Conservation (phyloP, 306 rosid genomes). For the Castanea crenata region DNA sequence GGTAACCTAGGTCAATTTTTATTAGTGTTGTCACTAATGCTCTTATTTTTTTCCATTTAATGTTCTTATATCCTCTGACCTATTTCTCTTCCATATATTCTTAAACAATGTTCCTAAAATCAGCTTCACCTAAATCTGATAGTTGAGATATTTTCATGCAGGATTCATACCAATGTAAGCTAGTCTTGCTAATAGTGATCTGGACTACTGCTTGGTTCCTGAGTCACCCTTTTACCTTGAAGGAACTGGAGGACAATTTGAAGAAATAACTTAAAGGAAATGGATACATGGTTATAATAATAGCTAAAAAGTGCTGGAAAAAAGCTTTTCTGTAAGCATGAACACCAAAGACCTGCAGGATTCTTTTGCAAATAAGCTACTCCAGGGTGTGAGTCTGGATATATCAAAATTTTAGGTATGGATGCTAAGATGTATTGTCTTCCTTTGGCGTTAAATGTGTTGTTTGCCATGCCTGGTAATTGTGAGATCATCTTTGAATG, state of each 20-base stretch:
- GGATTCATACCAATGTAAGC: conserved; percentile 46
- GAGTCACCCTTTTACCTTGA: conserved; percentile 67
- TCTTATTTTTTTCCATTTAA: no score
- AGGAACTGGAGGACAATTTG: conserved; percentile 57
- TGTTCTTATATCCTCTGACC: no score
- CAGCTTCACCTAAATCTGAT: no score
- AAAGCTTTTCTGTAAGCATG: no score
- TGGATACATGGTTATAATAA: no score
- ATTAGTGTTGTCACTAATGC: no score
- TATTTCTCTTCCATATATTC: no score
- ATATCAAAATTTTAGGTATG: conserved; percentile 56
- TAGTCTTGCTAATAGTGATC: conserved; percentile 55
- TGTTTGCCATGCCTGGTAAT: not conserved
- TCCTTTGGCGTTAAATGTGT: not conserved
- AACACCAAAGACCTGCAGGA: no score
- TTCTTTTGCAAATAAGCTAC: conserved; percentile 25
- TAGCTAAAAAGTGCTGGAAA: no score
- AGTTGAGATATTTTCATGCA: no score
- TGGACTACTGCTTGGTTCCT: conserved; percentile 75
- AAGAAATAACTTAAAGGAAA: not conserved
- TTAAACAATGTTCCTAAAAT: no score
- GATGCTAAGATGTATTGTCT: not conserved
- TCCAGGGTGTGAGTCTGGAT: conserved; percentile 63
- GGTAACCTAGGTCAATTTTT: no score
- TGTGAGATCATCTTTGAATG: not conserved